Conservation (phyloP, 2,329 filamentous ascomycete species). For the Whalleya microplaca region DNA sequence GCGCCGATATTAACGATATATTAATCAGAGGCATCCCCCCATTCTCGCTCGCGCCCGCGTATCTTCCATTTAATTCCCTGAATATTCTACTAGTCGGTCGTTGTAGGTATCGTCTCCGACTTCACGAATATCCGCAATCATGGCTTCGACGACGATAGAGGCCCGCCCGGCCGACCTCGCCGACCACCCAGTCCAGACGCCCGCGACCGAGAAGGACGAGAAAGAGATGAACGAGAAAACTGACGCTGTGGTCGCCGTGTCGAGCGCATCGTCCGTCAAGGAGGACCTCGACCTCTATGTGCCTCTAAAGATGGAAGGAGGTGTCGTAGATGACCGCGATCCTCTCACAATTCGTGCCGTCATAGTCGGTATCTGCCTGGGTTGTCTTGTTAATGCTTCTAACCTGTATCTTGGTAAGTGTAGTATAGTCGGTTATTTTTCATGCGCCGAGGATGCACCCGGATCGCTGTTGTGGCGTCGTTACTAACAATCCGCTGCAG, state of each 20-base stretch:
- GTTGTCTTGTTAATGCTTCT: constrained; percentile 59
- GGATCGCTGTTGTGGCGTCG: neutral
- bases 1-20: constrained; percentile 7
- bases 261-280: constrained; percentile 29
- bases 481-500: constrained; percentile 28
- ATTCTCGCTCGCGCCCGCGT: neutral
- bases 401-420: constrained; percentile 61
- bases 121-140: constrained; percentile 20
- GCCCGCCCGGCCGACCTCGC: constrained; percentile 25
- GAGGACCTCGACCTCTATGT: constrained; percentile 45
- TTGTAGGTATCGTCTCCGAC: constrained; percentile 21
- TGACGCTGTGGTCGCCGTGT: constrained; percentile 26
- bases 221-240: constrained; percentile 11
- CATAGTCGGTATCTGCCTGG: constrained; percentile 54
- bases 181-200: constrained; percentile 21
- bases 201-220: constrained; percentile 21
- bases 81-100: constrained; percentile 17
- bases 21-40: constrained; percentile 7
- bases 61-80: neutral
- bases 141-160: constrained; percentile 31
- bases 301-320: constrained; percentile 43
- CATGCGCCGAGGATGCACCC: neutral
- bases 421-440: constrained; percentile 15
- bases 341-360: constrained; percentile 58
- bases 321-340: constrained; percentile 39